A percentile compares a stretch with the other conserved stretches of the same genome.
Evolutionary conservation across 2,329 filamentous ascomycete species (phyloP).

Genomic region (Aureobasidium melanogenum): DNA sequence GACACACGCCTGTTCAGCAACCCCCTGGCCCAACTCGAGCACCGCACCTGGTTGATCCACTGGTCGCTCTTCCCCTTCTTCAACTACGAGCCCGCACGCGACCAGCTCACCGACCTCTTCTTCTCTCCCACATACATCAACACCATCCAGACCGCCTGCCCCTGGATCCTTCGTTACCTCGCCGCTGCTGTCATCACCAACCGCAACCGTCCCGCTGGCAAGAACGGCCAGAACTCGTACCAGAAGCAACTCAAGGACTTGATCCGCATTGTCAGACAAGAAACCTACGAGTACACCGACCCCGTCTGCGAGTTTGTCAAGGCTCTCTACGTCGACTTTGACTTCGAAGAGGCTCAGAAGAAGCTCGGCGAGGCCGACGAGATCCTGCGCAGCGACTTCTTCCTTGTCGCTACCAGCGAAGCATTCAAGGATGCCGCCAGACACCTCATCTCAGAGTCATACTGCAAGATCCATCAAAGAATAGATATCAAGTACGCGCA

Average conservation of each 20-base stretch:
- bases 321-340: constrained; percentile 90
- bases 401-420: constrained; percentile 77
- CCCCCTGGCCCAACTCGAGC: constrained; percentile 86
- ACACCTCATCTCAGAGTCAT: constrained; percentile 95
- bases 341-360: constrained; percentile 93
- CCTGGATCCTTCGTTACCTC: constrained; percentile 92
- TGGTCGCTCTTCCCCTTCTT: constrained; percentile 99
- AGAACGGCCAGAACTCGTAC: constrained; percentile 81
- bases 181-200: constrained; percentile 92
- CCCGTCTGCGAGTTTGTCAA: constrained; percentile 94
- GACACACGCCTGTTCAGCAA: constrained; percentile 95
- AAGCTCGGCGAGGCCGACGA: constrained; percentile 81
- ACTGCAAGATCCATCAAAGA: constrained; percentile 99
- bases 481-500: constrained; percentile 79
- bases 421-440: constrained; percentile 87
- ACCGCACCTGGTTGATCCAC: constrained; percentile 96
- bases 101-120: constrained; percentile 88
- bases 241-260: constrained; percentile 99
- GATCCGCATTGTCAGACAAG: constrained; percentile 89
- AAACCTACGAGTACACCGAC: constrained; percentile 95
- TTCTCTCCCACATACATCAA: constrained; percentile 98
- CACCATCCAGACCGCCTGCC: constrained; percentile 96
- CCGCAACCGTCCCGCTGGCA: constrained; percentile 66
- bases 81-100: constrained; percentile 88
- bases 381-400: constrained; percentile 89